These are phyloP conservation scores for Circinella umbellata DNA, from an alignment of 371 early-diverging fungal species.

Conservation along the genomic window DNA sequence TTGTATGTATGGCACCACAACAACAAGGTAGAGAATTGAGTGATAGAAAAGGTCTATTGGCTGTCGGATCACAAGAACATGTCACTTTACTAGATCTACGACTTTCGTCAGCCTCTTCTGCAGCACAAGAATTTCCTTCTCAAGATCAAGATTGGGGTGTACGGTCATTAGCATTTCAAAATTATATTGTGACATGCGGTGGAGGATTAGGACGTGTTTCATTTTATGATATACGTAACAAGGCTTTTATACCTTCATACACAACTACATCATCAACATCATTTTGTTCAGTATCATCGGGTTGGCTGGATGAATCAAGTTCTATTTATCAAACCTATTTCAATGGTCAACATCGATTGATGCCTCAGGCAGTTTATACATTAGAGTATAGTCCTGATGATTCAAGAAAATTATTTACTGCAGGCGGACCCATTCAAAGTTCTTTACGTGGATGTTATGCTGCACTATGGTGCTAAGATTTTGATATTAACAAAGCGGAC, in stretches of 20 bases:
- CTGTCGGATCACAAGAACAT: constrained; percentile 67
- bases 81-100: constrained; percentile 68
- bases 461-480: constrained; percentile 34
- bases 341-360: constrained; percentile 27
- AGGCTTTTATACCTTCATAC: constrained; percentile 38
- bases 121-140: constrained; percentile 54
- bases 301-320: constrained; percentile 52
- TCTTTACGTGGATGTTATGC: constrained; percentile 61
- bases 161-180: constrained; percentile 55
- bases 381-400: constrained; percentile 53
- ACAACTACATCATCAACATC: not conserved
- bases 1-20: constrained; percentile 55
- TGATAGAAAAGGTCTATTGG: constrained; percentile 31
- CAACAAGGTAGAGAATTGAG: constrained; percentile 22
- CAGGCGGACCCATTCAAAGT: constrained; percentile 70
- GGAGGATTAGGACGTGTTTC: constrained; percentile 53
- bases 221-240: constrained; percentile 52
- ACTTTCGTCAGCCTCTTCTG: not conserved
- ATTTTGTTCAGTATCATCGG: constrained; percentile 19
- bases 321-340: constrained; percentile 18
- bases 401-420: constrained; percentile 54
- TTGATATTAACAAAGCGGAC: too few relatives aligned
- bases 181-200: constrained; percentile 61
- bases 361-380: constrained; percentile 64
- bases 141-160: constrained; percentile 77